Evolutionary conservation across 306 rosid genomes (phyloP), one percentile per base, ranked within the genome.

Genomic region (Cucurbita ficifolia): DNA sequence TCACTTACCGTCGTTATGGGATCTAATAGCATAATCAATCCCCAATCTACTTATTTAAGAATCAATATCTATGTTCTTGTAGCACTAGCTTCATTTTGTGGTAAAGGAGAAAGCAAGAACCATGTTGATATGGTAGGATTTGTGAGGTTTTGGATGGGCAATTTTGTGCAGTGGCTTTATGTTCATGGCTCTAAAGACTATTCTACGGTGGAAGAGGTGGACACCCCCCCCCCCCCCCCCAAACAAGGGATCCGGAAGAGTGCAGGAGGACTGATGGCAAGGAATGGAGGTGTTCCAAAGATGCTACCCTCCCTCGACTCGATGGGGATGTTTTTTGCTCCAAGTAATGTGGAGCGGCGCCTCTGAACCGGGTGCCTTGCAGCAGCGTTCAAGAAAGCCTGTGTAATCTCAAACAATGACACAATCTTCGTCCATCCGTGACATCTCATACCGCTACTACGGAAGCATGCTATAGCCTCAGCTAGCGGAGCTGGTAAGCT

Each of bases 301-400:
- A 91, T 56, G 97, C 96, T 86, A 91, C 68, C 87, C 93, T 24
- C 93, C n/a, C n/a, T n/a, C n/a, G n/a, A n/a, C n/a, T n/a, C n/a
- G n/a, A n/a, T n/a, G n/a, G n/a, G n/a, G n/a, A n/a, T n/a, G n/a
- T n/a, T n/a, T n/a, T n/a, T n/a, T n/a, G 89, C 79, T 91, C 97
- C 24, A 91, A 89, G 75, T 91, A 91, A 88, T 91, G 97, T 57
- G 97, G n/a, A n/a, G n/a, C n/a, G 89, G 82, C 96, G 97, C 77
- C 97, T 68, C 89, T 89, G 97, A 84, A 89, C 65, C 93, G 97
- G 57, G 96, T n/a, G 96, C 68, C 97, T n/a, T n/a, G 97, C 75
- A 86, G 84, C 85, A n/a, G n/a, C 97, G 97, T 91, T 91, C 97
- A 91, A 91, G 97, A 91, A 91, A 91, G 97, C 97, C 92, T 89